These are phyloP conservation scores for Sphaerostilbella broomeana DNA, from an alignment of 2,329 filamentous ascomycete species.

Conservation along the genomic window DNA sequence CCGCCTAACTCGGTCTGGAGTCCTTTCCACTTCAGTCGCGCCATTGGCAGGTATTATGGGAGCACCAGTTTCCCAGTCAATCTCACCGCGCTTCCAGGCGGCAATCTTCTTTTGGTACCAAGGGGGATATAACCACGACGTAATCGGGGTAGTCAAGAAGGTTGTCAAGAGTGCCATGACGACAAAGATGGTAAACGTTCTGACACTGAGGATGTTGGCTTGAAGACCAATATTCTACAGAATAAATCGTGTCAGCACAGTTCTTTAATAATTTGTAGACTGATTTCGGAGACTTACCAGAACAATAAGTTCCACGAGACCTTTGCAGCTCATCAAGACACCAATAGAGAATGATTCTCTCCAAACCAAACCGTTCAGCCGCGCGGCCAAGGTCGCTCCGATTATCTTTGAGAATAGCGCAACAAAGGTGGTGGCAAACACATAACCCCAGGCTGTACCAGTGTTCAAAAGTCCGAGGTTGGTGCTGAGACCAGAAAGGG, in stretches of 20 bases:
- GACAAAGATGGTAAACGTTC: slow-evolving; percentile 90
- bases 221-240: slow-evolving; percentile 67
- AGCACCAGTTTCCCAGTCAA: slow-evolving; percentile 63
- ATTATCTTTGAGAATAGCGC: slow-evolving; percentile 82
- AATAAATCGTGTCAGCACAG: slow-evolving; percentile 2
- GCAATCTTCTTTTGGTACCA: slow-evolving; percentile 48
- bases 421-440: slow-evolving; percentile 71
- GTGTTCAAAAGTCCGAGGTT: slow-evolving; percentile 76
- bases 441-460: slow-evolving; percentile 83
- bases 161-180: slow-evolving; percentile 90
- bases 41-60: slow-evolving; percentile 13
- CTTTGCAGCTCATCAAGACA: slow-evolving; percentile 92
- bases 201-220: slow-evolving; percentile 69
- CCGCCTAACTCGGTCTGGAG: slow-evolving; percentile 41
- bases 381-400: slow-evolving; percentile 74
- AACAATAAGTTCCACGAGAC: slow-evolving; percentile 91
- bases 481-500: slow-evolving; percentile 81
- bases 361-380: slow-evolving; percentile 73
- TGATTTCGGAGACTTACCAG: slow-evolving; percentile 48
- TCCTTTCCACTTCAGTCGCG: slow-evolving; percentile 9
- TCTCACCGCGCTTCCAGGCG: slow-evolving; percentile 68
- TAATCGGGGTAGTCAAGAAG: slow-evolving; percentile 73
- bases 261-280: not conserved
- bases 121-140: slow-evolving; percentile 65
- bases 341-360: slow-evolving; percentile 85